Evolutionary conservation across 352 stramenopile species (phyloP).

Genomic region (Phytopythium helicoides): DNA sequence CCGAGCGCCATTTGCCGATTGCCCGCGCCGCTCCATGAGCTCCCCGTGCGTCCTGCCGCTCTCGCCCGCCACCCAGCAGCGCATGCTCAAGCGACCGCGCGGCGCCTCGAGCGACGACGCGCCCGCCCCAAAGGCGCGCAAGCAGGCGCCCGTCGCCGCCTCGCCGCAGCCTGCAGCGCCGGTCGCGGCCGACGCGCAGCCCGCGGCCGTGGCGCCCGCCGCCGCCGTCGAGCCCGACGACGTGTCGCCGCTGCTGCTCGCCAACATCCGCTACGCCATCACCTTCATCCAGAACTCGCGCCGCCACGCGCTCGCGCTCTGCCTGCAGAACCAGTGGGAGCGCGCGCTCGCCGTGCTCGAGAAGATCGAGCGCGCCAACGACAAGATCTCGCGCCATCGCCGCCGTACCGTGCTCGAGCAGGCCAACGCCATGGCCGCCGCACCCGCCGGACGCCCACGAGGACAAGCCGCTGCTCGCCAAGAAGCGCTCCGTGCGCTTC

Average conservation of each 20-base stretch:
- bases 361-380: constrained; percentile 80
- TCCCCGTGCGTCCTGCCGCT: constrained; percentile 51
- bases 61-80: constrained; percentile 22
- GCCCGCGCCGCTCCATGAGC: constrained; percentile 38
- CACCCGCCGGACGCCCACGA: constrained; percentile 15
- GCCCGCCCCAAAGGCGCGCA: constrained; percentile 61
- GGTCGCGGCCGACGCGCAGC: constrained; percentile 6
- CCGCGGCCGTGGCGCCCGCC: constrained; percentile 34
- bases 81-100: constrained; percentile 58
- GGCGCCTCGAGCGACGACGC: constrained; percentile 44
- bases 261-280: constrained; percentile 67
- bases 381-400: constrained; percentile 71
- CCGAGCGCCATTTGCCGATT: background rate
- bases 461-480: constrained; percentile 11
- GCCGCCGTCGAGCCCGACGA: constrained; percentile 21
- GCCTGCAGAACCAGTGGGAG: constrained; percentile 74
- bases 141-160: constrained; percentile 40
- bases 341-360: constrained; percentile 68
- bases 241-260: constrained; percentile 42
- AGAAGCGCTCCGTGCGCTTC: constrained; percentile 53
- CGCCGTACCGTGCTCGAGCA: constrained; percentile 58
- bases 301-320: constrained; percentile 62
- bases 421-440: constrained; percentile 40
- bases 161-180: constrained; percentile 46
- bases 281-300: constrained; percentile 76